Evolutionary conservation across 306 rosid genomes (phyloP).

Genomic region (Oxytropis ochrocephala): DNA sequence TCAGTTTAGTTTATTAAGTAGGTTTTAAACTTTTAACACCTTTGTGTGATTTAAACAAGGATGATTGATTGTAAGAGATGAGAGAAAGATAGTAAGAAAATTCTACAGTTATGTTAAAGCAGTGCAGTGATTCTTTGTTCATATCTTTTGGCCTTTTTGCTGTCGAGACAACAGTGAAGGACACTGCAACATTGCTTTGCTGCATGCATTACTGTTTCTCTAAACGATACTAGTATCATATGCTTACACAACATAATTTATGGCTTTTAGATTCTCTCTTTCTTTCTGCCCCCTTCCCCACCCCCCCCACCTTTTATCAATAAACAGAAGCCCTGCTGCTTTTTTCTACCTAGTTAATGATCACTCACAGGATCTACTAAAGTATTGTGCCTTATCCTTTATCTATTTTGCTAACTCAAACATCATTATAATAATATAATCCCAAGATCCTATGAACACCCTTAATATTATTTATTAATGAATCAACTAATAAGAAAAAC

Average conservation of each 20-base stretch:
- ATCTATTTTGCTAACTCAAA: neutral
- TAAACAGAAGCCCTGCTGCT: neutral
- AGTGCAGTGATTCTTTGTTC: neutral
- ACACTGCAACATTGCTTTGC: conserved; percentile 39
- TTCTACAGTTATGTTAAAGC: conserved; percentile 19
- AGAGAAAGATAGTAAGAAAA: neutral
- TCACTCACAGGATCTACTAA: conserved; percentile 1
- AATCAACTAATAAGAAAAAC: too few species aligned
- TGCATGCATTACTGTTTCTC: conserved; percentile 37
- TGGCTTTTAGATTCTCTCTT: conserved; percentile 34
- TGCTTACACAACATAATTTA: conserved; percentile 18
- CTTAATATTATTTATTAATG: too few species aligned
- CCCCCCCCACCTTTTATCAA: neutral
- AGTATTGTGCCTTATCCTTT: neutral
- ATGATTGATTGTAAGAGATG: too few species aligned
- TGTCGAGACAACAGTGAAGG: conserved; percentile 37
- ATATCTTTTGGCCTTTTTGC: conserved; percentile 36
- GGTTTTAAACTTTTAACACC: too few species aligned
- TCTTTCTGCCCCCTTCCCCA: conserved; percentile 1
- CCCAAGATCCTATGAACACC: neutral
- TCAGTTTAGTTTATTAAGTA: conserved; percentile 8
- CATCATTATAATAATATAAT: neutral
- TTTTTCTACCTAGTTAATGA: neutral
- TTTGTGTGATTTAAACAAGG: neutral
- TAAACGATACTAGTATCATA: conserved; percentile 10